Evolutionary conservation across 2,329 filamentous ascomycete genomes (phyloP), one percentile per base, ranked within the genome.

Genomic region (Xylaria sp.): DNA sequence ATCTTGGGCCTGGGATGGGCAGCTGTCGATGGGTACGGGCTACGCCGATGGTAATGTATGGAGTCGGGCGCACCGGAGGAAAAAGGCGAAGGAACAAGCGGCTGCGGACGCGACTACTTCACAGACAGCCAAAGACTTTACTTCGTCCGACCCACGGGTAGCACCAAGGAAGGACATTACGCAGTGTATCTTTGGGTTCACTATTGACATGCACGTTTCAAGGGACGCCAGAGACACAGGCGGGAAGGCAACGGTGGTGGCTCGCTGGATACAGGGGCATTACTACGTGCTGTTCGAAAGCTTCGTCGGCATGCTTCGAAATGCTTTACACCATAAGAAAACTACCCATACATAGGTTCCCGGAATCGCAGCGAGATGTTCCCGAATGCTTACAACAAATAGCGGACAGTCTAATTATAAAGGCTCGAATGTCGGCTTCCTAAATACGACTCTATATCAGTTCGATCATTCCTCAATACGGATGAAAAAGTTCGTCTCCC

Each of bases 241-340:
- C 16, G 69, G 76, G 2, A 70, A 74, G 17, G 74, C 86, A 0
- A 71, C 68, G 2, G 73, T 88, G 4, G 62, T 72, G 4, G 76
- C 89, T 49, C 78, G 89, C 26, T 95, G 91, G 92, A 67, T 91
- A 1, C 86, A 90, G 63, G 93, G 94, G 0, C 77, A 79, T 5
- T 89, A 96, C 61, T 76, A 82, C 17, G 79, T 86, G 0, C 67
- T 94, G 0, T 96, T 93, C 71, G 90, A 95, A 73, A 97, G 92
- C 68, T 91, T 99, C 59, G 88, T 86, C 56, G 92, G 91, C 0
- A 91, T 92, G 76, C 60, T 95, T 38, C 59, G 59, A 18, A 66
- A 61, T 8, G 48, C 59, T 2, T 41, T 63, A 8, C 40, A 34
- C 8, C 22, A 7, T 4, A 13, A 34, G 29, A 34, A 34, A 34